Evolutionary conservation across 1,284 basidiomycete genomes (phyloP), one percentile per base, ranked within the genome.

Genomic region (Sphaerobolus stellatus): DNA sequence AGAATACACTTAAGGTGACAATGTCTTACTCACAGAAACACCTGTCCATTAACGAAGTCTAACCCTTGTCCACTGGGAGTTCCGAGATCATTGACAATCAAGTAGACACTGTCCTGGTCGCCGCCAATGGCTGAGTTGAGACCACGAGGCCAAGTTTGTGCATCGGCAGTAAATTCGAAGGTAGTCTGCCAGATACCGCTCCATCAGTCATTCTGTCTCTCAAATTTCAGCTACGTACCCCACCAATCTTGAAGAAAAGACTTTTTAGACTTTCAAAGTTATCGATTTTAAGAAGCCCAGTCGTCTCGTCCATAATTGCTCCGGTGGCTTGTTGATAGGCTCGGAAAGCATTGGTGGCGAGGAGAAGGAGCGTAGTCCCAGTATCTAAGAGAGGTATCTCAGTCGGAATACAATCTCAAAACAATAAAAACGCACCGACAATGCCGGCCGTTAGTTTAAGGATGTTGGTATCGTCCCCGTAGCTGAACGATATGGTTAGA

Each of bases 241-340:
- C 69, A 34, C 75, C 75, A 53, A 83, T 79, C 45, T 71, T 68
- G 71, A 88, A 84, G 68, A 75, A 75, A 57, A 87, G 66, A 62
- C 75, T 81, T 68, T 85, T 62, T 54, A 86, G 68, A 44, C 72
- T 71, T 8, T 64, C 48, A 60, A 78, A 83, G 66, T 86, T 80
- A 14, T 66, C 56, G 62, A 88, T 65, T 36, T 74, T 76, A 40
- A 87, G 75, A 38, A 88, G 73, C 7, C 83, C 83, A 5, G 82
- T 84, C 7, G 62, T 66, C 47, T 61, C 29, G 64, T 86, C 83
- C 14, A 67, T 9, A 20, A 68, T 72, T 33, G 69, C 83, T 34
- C 83, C 83, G 14, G 83, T 87, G 14, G 75, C 73, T 4, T 61
- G 45, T 56, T 74, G 62, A 66, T 87, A 86, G n/a, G 61, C 60